Evolutionary conservation across 257 asterid genomes (phyloP).

Genomic region (Solanum gandarillasii): DNA sequence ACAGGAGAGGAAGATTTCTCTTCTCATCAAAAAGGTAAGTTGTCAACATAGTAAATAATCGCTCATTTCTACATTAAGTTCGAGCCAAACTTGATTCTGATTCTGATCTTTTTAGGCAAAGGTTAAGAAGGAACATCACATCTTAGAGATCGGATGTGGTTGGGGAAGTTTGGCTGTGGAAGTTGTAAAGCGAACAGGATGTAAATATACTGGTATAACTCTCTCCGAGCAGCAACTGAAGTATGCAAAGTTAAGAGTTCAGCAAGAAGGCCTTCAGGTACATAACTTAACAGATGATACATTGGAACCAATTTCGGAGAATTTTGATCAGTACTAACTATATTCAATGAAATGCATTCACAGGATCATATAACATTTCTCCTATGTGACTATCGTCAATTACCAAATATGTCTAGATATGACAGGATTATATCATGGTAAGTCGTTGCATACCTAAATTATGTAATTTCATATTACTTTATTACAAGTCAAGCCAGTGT

Average conservation of each 20-base stretch:
- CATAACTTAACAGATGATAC: background rate
- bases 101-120: slow-evolving; percentile 40
- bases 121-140: slow-evolving; percentile 50
- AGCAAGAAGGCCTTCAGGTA: slow-evolving; percentile 82
- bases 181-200: slow-evolving; percentile 69
- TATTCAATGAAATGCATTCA: background rate
- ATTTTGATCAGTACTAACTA: background rate
- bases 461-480: background rate
- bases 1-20: slow-evolving; percentile 62
- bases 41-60: background rate
- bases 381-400: slow-evolving; percentile 81
- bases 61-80: background rate
- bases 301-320: background rate
- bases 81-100: background rate
- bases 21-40: slow-evolving; percentile 66
- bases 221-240: slow-evolving; percentile 65
- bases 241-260: slow-evolving; percentile 65
- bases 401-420: slow-evolving; percentile 46
- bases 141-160: slow-evolving; percentile 88
- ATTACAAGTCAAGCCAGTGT: background rate
- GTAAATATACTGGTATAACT: slow-evolving; percentile 88
- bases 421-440: slow-evolving; percentile 91
- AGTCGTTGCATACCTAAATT: background rate
- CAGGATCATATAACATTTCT: slow-evolving; percentile 64
- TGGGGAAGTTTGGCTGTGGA: slow-evolving; percentile 94